These are phyloP conservation scores for Mariannaea sp. DNA, from an alignment of 2,329 filamentous ascomycete species.

Conservation along the genomic window DNA sequence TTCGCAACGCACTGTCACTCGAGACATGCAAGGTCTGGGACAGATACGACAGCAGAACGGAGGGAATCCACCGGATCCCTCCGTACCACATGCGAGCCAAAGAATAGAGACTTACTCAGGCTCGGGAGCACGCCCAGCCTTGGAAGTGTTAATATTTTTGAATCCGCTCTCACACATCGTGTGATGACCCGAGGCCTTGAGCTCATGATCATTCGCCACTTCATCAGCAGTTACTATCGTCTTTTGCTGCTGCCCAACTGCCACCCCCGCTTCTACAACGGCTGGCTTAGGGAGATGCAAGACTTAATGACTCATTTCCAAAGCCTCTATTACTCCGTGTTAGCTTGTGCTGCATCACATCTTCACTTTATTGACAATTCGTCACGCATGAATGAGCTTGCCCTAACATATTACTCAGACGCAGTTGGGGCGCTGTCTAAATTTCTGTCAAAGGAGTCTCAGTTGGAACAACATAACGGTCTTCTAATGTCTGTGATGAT, in stretches of 20 bases:
- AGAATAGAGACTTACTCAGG: neutral
- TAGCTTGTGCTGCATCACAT: constrained; percentile 37
- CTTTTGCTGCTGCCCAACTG: constrained; percentile 38
- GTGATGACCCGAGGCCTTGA: constrained; percentile 23
- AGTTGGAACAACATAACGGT: constrained; percentile 29
- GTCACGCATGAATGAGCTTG: constrained; percentile 28
- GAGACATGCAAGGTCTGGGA: constrained; percentile 2
- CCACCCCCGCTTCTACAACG: constrained; percentile 37
- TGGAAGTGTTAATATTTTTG: neutral
- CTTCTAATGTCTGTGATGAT: constrained; percentile 36
- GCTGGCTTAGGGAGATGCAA: constrained; percentile 39
- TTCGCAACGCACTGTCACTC: constrained; percentile 16
- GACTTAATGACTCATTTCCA: constrained; percentile 35
- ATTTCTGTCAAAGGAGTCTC: constrained; percentile 16
- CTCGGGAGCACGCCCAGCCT: neutral
- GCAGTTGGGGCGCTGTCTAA: constrained; percentile 26
- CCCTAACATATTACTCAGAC: constrained; percentile 31
- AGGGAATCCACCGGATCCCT: neutral
- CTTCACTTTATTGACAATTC: constrained; percentile 26
- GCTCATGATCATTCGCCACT: constrained; percentile 25
- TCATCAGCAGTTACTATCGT: constrained; percentile 26
- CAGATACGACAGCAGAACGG: neutral
- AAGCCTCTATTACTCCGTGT: constrained; percentile 38
- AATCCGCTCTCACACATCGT: constrained; percentile 13
- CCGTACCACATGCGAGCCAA: neutral